Conservation (phyloP, 768 basidiomycete genomes). For the Hemileccinum rubropunctum region DNA sequence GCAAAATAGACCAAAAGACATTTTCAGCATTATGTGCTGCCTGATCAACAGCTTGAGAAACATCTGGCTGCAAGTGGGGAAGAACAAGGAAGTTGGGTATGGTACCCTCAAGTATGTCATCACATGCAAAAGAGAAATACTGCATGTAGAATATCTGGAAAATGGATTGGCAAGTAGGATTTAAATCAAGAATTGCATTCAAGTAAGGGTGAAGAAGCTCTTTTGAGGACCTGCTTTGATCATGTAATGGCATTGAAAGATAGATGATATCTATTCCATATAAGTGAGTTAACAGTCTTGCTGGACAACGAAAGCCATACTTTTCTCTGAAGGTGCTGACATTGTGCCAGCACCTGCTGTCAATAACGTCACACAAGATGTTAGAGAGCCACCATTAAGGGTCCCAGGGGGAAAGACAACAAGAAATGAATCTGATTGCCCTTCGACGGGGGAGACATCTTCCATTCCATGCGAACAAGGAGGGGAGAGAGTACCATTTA, state of each 20-base stretch:
- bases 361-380: slow-evolving; percentile 55
- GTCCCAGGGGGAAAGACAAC: slow-evolving; percentile 75
- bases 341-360: slow-evolving; percentile 72
- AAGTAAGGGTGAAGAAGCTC: slow-evolving; percentile 54
- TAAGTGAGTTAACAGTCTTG: slow-evolving; percentile 1
- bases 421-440: slow-evolving; percentile 55
- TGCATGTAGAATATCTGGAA: slow-evolving; percentile 61
- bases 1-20: slow-evolving; percentile 46
- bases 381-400: slow-evolving; percentile 44
- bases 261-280: slow-evolving; percentile 53
- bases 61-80: slow-evolving; percentile 31
- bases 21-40: slow-evolving; percentile 56
- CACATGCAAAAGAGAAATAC: slow-evolving; percentile 19
- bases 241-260: slow-evolving; percentile 48
- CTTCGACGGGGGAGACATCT: slow-evolving; percentile 12
- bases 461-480: slow-evolving; percentile 28
- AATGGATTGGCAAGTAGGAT: slow-evolving; percentile 25
- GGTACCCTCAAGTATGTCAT: neutral
- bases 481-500: slow-evolving; percentile 35
- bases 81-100: slow-evolving; percentile 13
- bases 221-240: slow-evolving; percentile 31
- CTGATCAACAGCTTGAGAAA: slow-evolving; percentile 55
- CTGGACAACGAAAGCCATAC: slow-evolving; percentile 24
- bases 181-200: slow-evolving; percentile 36
- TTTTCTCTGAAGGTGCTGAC: slow-evolving; percentile 71